Percentiles rank a stretch among this genome's conserved stretches.
phyloP scores from a whole-genome alignment of 768 basidiomycete genomes.

The Pleurotus tuber-regium region DNA sequence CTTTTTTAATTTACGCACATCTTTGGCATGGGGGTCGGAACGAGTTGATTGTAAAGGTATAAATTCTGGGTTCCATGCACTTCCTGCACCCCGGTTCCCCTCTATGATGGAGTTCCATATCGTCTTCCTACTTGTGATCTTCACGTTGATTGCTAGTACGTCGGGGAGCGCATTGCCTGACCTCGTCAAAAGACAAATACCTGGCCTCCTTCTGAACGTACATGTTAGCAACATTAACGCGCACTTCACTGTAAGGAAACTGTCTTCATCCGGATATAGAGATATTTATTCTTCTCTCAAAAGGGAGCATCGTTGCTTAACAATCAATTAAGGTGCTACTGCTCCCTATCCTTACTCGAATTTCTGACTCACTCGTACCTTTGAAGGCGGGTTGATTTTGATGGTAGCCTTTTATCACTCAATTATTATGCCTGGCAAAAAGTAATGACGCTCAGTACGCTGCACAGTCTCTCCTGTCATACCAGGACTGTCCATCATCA shows the following conservation, averaged over 20 bases:
- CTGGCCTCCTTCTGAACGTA: neutral
- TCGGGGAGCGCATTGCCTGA: neutral
- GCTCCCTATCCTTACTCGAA: neutral
- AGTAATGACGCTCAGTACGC: neutral
- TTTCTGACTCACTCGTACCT: neutral
- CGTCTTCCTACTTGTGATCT: neutral
- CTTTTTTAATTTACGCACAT: too few species aligned
- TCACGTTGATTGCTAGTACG: neutral
- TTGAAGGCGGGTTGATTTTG: neutral
- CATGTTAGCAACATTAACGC: constrained; percentile 2
- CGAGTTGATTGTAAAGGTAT: too few species aligned
- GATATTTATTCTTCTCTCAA: neutral
- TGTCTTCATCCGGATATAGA: neutral
- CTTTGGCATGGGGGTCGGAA: too few species aligned
- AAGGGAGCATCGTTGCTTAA: constrained; percentile 2
- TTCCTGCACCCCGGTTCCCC: neutral
- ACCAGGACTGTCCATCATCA: neutral
- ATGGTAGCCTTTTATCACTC: neutral
- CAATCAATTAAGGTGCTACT: constrained; percentile 1
- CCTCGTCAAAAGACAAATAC: neutral
- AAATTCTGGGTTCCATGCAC: too few species aligned
- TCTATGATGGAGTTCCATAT: neutral
- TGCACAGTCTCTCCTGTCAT: neutral
- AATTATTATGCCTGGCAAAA: neutral
- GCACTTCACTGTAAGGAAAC: constrained; percentile 2